Evolutionary conservation across 768 basidiomycete species (phyloP).

Genomic region (Austroboletus eburneus): DNA sequence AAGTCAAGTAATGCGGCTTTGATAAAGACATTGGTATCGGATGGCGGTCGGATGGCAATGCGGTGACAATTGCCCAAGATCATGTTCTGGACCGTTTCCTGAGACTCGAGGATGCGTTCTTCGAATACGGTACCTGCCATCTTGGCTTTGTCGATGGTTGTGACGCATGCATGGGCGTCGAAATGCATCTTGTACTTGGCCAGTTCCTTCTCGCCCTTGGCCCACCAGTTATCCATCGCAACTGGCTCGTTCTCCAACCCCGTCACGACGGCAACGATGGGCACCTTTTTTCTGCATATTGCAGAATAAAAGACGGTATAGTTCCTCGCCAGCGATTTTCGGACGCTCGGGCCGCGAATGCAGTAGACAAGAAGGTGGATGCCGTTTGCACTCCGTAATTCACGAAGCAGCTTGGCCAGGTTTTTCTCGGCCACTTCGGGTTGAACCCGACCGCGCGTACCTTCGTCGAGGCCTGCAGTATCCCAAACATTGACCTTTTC

Average conservation of each 20-base stretch:
- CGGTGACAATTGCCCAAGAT: constrained; percentile 18
- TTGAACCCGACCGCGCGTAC: constrained; percentile 22
- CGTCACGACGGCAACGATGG: constrained; percentile 31
- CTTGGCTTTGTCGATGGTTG: constrained; percentile 26
- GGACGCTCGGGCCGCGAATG: constrained; percentile 28
- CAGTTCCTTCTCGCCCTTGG: constrained; percentile 29
- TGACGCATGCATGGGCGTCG: constrained; percentile 40
- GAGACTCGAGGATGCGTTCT: constrained; percentile 19
- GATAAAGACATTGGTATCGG: constrained; percentile 19
- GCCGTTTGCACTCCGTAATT: constrained; percentile 26
- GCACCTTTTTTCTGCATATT: constrained; percentile 29
- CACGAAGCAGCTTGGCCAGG: constrained; percentile 28
- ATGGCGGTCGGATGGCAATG: constrained; percentile 12
- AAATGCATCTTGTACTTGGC: constrained; percentile 34
- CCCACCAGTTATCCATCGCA: constrained; percentile 39
- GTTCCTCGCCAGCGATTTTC: constrained; percentile 24
- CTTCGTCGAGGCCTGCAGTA: constrained; percentile 31
- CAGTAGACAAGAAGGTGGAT: constrained; percentile 32
- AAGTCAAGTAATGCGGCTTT: constrained; percentile 26
- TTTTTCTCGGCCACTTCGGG: constrained; percentile 25
- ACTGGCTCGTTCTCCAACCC: constrained; percentile 30
- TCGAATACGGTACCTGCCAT: constrained; percentile 14
- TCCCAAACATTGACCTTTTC: constrained; percentile 28
- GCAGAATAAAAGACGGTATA: constrained; percentile 31
- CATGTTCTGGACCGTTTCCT: constrained; percentile 17